Evolutionary conservation across 2,329 filamentous ascomycete genomes (phyloP).

Genomic region (Leptodontidium sp.): DNA sequence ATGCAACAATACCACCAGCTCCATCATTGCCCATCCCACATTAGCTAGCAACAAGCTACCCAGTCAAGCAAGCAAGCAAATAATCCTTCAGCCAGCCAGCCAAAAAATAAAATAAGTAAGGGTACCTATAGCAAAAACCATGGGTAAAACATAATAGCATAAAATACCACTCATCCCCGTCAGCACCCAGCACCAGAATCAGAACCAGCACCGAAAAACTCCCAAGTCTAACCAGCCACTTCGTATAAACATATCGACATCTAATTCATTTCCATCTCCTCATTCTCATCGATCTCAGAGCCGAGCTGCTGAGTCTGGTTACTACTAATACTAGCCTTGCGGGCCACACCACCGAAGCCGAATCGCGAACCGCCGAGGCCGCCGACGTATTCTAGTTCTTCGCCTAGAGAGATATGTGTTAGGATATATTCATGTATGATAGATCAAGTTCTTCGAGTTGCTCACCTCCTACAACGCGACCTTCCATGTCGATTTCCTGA

Average conservation of each 20-base stretch:
- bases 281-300: slow-evolving; percentile 66
- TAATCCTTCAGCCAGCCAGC: too few relatives aligned
- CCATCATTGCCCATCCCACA: neutral
- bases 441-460: slow-evolving; percentile 58
- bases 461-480: slow-evolving; percentile 87
- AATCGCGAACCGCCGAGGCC: slow-evolving; percentile 59
- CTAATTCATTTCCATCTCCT: slow-evolving; percentile 65
- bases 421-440: slow-evolving; percentile 30
- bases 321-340: slow-evolving; percentile 69
- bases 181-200: too few relatives aligned
- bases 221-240: neutral
- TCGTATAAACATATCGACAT: slow-evolving; percentile 20
- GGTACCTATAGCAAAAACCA: neutral
- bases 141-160: too few relatives aligned
- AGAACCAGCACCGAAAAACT: slow-evolving; percentile 5
- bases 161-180: too few relatives aligned
- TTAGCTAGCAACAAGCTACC: neutral
- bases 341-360: slow-evolving; percentile 53
- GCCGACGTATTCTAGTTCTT: slow-evolving; percentile 53
- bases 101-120: neutral
- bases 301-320: slow-evolving; percentile 62
- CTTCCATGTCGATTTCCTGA: slow-evolving; percentile 91
- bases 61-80: neutral
- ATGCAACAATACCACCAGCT: slow-evolving; percentile 2
- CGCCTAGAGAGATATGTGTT: slow-evolving; percentile 39